phyloP scores from a whole-genome alignment of 352 stramenopile genomes.

The Phytopythium montanum region DNA sequence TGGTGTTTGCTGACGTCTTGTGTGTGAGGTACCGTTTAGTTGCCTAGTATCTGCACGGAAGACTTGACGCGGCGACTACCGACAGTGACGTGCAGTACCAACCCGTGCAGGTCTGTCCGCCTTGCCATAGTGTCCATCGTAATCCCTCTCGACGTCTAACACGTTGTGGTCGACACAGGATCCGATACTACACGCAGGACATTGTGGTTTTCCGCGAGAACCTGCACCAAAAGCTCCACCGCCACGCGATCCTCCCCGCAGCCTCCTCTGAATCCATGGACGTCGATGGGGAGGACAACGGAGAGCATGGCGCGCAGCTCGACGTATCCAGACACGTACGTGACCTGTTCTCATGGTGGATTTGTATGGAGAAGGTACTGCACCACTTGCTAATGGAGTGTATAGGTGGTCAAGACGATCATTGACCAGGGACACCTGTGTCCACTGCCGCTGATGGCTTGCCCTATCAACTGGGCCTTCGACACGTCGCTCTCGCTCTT shows the following conservation, averaged over 20 bases:
- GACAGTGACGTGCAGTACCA: slow-evolving; percentile 84
- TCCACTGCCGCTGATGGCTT: slow-evolving; percentile 81
- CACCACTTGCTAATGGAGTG: background rate
- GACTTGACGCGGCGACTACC: slow-evolving; percentile 68
- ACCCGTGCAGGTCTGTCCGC: slow-evolving; percentile 81
- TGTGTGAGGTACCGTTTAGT: slow-evolving; percentile 18
- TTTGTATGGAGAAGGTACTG: background rate
- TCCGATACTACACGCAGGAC: slow-evolving; percentile 92
- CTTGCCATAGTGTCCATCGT: background rate
- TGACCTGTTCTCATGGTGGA: background rate
- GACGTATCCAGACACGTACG: slow-evolving; percentile 83
- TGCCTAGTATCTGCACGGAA: slow-evolving; percentile 64
- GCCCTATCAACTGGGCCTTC: slow-evolving; percentile 94
- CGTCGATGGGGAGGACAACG: slow-evolving; percentile 33
- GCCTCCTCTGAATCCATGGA: slow-evolving; percentile 20
- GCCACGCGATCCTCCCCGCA: slow-evolving; percentile 76
- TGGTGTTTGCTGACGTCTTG: background rate
- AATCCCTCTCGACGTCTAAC: background rate
- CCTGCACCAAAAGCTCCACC: slow-evolving; percentile 89
- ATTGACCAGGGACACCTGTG: slow-evolving; percentile 93
- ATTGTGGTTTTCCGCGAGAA: slow-evolving; percentile 93
- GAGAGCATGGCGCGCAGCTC: slow-evolving; percentile 29
- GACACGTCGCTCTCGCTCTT: slow-evolving; percentile 92
- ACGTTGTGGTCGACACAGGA: slow-evolving; percentile 21
- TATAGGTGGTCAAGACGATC: slow-evolving; percentile 79